Evolutionary conservation across 164 flowering plant species (phyloP).

Genomic region (Nymphaea thermarum): DNA sequence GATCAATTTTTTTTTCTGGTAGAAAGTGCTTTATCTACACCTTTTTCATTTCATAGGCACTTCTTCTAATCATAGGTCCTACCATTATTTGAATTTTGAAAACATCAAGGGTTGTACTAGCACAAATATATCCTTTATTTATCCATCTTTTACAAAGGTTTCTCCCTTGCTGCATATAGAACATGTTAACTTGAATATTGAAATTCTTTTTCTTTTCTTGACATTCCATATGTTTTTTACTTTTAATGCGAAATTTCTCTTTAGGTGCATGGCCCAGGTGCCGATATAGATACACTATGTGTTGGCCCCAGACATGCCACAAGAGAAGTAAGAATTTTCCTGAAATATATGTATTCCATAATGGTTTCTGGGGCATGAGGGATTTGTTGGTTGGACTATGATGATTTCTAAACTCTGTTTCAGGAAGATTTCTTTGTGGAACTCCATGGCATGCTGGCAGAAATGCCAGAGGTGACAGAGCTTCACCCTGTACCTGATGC

Average conservation of each 20-base stretch:
- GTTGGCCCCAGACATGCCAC: constrained; percentile 93
- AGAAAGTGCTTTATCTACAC: no score
- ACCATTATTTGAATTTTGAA: no score
- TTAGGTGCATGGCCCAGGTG: constrained; percentile 99
- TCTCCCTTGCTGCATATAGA: neutral
- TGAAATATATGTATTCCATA: neutral
- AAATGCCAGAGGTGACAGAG: constrained; percentile 87
- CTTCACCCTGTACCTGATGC: constrained; percentile 95
- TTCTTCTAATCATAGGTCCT: no score
- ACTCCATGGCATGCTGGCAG: constrained; percentile 62
- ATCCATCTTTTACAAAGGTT: neutral
- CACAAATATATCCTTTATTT: neutral
- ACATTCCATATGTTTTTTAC: neutral
- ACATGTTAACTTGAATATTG: no score
- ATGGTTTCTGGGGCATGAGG: neutral
- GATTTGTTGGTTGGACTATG: constrained; percentile 5
- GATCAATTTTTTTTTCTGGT: no score
- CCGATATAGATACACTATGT: constrained; percentile 93
- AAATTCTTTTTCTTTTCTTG: neutral
- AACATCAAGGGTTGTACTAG: neutral
- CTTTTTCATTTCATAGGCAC: no score
- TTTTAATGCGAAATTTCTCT: constrained; percentile 1
- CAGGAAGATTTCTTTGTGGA: constrained; percentile 91
- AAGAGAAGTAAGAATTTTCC: constrained; percentile 46
- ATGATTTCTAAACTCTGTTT: constrained; percentile 4